Base-by-base conservation (phyloP, 257 asterid genomes). In the Cynanchum wilfordii region DNA sequence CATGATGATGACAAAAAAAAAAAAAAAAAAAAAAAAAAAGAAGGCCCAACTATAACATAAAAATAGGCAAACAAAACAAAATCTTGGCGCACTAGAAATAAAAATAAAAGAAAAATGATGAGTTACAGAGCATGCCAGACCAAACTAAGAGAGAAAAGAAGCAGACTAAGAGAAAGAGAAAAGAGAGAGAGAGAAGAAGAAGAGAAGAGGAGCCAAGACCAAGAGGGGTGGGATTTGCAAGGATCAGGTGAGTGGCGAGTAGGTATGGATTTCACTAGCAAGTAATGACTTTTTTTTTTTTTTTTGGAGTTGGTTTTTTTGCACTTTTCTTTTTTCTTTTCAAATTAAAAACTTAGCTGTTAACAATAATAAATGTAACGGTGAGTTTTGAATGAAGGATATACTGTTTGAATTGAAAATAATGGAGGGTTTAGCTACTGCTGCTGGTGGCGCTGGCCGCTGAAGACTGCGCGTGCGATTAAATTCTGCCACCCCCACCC, bases 231-330 rank as follows among this genome's bases (percentile, higher is more conserved):
- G 75, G 79, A 59, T 70, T 51, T 70, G 75, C 76, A 52, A 76
- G 72, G 75, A 62, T 70, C 68, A 63, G 80, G 72, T 76, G 72
- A 56, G 73, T 50, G 78, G 78, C 27, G 49, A 76, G 72, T 76
- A 51, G 80, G 80, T 70, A 29, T 76, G 76, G 60, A 76, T 70
- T 60, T 62, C 66, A 50, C 52, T 63, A 63, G 51, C 25, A 16
- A 2, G 76, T 40, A 17, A 12, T 7, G 75, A 76, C 60, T 12
- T 69, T 70, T 70, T 3, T 9, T 20, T 33, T 29, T 19, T 30
- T 45, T 58, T 67, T n/a, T 62, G 38, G 38, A 33, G 5, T 33
- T 33, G 4, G 10, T 6, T 8, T 40, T 40, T 8, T 7, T 40
- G 45, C 45, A 8, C 11, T 42, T 42, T 42, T 45, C 47, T 30